These are phyloP conservation scores for Trichophyton benhamiae DNA, from an alignment of 2,329 filamentous ascomycete genomes.

Conservation along the genomic window DNA sequence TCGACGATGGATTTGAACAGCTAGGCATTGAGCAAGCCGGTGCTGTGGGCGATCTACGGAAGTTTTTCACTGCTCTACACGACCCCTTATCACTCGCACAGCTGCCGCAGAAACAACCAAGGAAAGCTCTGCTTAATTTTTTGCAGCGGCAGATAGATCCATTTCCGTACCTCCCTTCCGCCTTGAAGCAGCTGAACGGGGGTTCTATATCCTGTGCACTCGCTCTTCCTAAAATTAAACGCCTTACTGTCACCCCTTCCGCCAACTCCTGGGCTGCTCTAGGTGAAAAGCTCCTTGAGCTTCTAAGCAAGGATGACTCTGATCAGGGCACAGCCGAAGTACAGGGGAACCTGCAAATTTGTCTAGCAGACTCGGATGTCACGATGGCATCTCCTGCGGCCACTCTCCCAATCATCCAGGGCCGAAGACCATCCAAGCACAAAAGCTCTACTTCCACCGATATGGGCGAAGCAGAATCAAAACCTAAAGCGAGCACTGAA, in stretches of 20 bases:
- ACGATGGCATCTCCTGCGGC: not conserved
- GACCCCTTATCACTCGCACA: conserved; percentile 45
- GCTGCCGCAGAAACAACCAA: conserved; percentile 38
- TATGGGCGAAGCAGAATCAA: not conserved
- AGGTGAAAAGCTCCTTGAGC: conserved; percentile 37
- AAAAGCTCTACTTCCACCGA: not conserved
- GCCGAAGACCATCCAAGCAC: not conserved
- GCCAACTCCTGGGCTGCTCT: conserved; percentile 36
- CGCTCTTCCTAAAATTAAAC: conserved; percentile 27
- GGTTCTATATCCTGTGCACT: conserved; percentile 17
- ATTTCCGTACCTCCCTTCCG: conserved; percentile 35
- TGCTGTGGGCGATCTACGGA: conserved; percentile 40
- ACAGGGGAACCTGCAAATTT: conserved; percentile 26
- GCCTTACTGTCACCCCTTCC: conserved; percentile 27
- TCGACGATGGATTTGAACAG: conserved; percentile 43
- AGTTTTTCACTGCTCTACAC: conserved; percentile 39
- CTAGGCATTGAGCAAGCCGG: conserved; percentile 47
- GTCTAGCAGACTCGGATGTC: conserved; percentile 22
- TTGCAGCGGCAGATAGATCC: conserved; percentile 45
- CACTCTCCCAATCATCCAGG: conserved; percentile 10
- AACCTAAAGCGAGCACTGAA: not conserved
- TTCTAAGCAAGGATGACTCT: conserved; percentile 31
- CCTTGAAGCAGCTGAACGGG: not conserved
- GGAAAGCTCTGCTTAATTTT: conserved; percentile 40
- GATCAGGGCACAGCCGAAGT: conserved; percentile 12